A percentile compares a stretch with the other conserved stretches of the same genome.
Conservation (phyloP, 371 early-diverging fungal species). For the Apophysomyces trapeziformis region DNA sequence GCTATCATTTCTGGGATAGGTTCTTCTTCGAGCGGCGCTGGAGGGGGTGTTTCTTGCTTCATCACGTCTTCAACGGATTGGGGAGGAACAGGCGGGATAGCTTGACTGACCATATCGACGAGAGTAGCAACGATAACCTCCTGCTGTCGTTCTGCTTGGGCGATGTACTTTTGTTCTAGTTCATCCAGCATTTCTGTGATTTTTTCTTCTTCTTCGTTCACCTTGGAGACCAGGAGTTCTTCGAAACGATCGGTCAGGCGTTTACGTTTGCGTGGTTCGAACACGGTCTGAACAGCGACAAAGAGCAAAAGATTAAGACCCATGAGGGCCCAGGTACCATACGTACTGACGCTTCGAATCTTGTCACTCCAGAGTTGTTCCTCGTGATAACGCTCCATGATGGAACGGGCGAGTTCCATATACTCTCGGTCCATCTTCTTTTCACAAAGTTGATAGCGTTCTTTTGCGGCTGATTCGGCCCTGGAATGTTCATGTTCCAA, state of each 20-base stretch:
- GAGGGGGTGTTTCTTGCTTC: not conserved
- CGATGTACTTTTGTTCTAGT: conserved; percentile 24
- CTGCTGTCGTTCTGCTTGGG: conserved; percentile 30
- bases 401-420: conserved; percentile 68
- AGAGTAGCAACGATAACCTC: conserved; percentile 29
- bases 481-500: conserved; percentile 79
- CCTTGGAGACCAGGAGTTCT: conserved; percentile 54
- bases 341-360: conserved; percentile 87
- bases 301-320: conserved; percentile 74
- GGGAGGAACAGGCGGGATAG: not conserved
- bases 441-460: conserved; percentile 63
- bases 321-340: conserved; percentile 84
- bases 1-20: not conserved
- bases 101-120: conserved; percentile 14
- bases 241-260: conserved; percentile 77
- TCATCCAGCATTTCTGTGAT: conserved; percentile 32
- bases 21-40: not conserved
- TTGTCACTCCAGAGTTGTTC: conserved; percentile 98
- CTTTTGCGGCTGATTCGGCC: conserved; percentile 64
- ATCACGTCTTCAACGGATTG: conserved; percentile 8
- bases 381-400: conserved; percentile 83
- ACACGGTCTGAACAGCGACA: conserved; percentile 73
- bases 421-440: conserved; percentile 75
- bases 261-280: conserved; percentile 79
- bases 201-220: conserved; percentile 49